Base-by-base conservation (phyloP, 495 filamentous ascomycete genomes). In the Rostrohypoxylon terebratum region DNA sequence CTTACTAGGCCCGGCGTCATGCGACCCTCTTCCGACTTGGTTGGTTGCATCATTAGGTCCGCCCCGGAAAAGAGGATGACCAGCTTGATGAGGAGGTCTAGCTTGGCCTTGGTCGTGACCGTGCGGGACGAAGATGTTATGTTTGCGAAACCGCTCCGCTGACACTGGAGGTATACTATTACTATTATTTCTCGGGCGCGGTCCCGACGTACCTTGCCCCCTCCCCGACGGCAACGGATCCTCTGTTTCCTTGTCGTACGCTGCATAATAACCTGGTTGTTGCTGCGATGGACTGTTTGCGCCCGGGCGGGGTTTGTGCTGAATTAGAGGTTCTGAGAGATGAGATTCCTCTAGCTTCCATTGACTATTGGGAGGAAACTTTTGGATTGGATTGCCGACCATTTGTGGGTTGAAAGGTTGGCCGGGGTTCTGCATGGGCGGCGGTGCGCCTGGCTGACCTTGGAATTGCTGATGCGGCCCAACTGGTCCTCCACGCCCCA, bases 301-400 rank as follows among this genome's bases (percentile, higher is more conserved):
- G 10, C 77, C 71, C 1, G 78, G 76, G 34, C 81, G 75, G 4
- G 77, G 77, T 50, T 79, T 81, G 33, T 78, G 73, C 11, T 77
- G 66, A 25, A 81, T 78, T n/a, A 86, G 77, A 51, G 84, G 84
- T 50, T 81, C 78, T 0, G 80, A 59, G 10, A 86, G 76, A 51
- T 81, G 78, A 6, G 83, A 85, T 66, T 85, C 82, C 59, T 85
- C 80, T 21, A 79, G 42, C 28, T 77, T 81, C 84, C 84, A 86
- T 44, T 74, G 71, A 63, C 79, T 73, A 44, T 73, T 62, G 51
- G 72, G 66, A 72, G 73, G 51, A 42, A 71, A 54, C 59, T 71
- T 60, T 54, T 77, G 68, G 58, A 76, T 53, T 59, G 71, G 55
- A 57, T 71, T 68, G 70, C 71, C 71, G 58, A 59, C 45, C 66